A percentile compares a stretch with the other conserved stretches of the same genome.
phyloP scores from a whole-genome alignment of 176 grass and related monocot species.

The Rhynchospora tenuis region DNA sequence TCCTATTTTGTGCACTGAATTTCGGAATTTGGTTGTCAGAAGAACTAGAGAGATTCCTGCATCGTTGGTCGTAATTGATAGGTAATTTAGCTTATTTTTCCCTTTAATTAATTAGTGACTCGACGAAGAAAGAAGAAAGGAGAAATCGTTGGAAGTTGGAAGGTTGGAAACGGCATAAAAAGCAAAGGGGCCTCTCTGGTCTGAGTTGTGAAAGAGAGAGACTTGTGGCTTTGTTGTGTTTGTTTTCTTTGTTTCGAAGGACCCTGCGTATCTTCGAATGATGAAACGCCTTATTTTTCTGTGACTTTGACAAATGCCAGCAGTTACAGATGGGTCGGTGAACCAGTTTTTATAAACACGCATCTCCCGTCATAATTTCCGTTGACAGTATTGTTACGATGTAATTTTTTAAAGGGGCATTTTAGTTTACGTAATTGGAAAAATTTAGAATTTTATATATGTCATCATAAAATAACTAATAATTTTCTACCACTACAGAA shows the following conservation, averaged over 20 bases:
- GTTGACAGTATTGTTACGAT: no score
- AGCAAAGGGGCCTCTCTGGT: background rate
- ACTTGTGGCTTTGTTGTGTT: background rate
- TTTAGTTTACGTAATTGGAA: no score
- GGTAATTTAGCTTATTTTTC: background rate
- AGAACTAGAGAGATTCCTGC: background rate
- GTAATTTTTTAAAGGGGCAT: no score
- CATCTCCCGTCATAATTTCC: no score
- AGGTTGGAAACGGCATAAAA: constrained; percentile 5
- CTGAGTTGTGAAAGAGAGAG: background rate
- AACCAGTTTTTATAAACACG: no score
- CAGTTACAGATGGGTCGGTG: no score
- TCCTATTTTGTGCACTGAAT: background rate
- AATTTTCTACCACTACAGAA: no score
- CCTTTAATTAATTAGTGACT: background rate
- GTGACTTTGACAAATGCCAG: background rate
- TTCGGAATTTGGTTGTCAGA: background rate
- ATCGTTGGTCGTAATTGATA: constrained; percentile 9
- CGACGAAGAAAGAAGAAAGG: background rate
- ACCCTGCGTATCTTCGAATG: background rate
- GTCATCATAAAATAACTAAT: no score
- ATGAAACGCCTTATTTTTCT: background rate
- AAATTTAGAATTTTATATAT: no score
- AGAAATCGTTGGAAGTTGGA: background rate
- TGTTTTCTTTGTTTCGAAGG: background rate